Percentiles rank a stretch among this genome's conserved stretches.
Evolutionary conservation across 805 yeast genomes (phyloP).

Genomic region (Maudiozyma serrabonitensis): DNA sequence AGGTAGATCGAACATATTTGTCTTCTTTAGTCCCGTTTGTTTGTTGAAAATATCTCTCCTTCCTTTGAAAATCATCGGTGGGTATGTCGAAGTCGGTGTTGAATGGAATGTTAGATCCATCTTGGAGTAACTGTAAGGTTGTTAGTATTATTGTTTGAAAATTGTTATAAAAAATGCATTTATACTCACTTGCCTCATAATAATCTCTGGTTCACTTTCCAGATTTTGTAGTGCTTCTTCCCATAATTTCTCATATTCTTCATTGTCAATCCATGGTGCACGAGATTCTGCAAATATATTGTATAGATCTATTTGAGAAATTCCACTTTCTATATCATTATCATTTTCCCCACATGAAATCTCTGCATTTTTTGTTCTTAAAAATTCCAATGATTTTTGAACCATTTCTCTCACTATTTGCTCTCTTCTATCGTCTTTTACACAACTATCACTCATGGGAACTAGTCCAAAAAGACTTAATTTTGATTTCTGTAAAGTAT

Average conservation of each 20-base stretch:
- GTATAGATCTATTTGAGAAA: constrained; percentile 40
- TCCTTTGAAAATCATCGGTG: constrained; percentile 32
- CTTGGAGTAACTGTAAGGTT: constrained; percentile 17
- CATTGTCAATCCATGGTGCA: constrained; percentile 32
- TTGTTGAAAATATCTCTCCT: constrained; percentile 31
- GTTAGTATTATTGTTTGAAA: constrained; percentile 14
- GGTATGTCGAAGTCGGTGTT: constrained; percentile 30
- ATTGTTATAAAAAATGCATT: constrained; percentile 2
- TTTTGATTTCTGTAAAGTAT: constrained; percentile 35
- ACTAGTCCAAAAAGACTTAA: constrained; percentile 40
- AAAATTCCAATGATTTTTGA: constrained; percentile 52
- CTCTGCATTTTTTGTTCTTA: constrained; percentile 61
- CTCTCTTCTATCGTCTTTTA: constrained; percentile 63
- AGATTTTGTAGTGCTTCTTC: constrained; percentile 48
- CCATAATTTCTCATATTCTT: constrained; percentile 67
- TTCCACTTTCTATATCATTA: constrained; percentile 43
- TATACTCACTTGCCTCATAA: constrained; percentile 63
- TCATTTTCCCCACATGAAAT: constrained; percentile 45
- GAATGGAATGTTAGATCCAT: constrained; percentile 29
- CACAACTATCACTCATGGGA: constrained; percentile 57
- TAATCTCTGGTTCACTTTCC: constrained; percentile 57
- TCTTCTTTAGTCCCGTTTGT: constrained; percentile 24
- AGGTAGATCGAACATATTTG: constrained; percentile 64
- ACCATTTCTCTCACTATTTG: constrained; percentile 58
- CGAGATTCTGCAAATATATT: constrained; percentile 37